Conservation (phyloP, 352 stramenopile species). For the Phytophthora citrophthora region DNA sequence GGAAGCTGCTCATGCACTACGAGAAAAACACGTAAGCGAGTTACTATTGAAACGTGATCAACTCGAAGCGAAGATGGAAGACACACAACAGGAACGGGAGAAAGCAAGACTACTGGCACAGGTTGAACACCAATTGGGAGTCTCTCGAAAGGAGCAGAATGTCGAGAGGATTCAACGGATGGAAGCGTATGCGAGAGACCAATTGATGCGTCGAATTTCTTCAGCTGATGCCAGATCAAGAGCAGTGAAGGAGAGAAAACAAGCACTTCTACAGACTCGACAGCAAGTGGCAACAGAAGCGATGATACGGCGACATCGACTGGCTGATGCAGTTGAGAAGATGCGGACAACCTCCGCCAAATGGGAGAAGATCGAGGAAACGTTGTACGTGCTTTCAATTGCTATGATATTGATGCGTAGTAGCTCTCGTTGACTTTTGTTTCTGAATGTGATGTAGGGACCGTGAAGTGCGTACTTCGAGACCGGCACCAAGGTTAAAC, state of each 20-base stretch:
- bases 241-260: constrained; percentile 69
- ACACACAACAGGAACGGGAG: constrained; percentile 44
- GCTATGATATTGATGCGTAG: not conserved
- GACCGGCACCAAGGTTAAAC: constrained; percentile 20
- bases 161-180: constrained; percentile 79
- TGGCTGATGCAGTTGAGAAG: constrained; percentile 71
- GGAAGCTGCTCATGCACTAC: constrained; percentile 52
- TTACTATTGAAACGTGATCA: constrained; percentile 54
- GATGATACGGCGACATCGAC: constrained; percentile 72
- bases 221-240: constrained; percentile 65
- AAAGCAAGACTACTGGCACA: constrained; percentile 52
- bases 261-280: constrained; percentile 57
- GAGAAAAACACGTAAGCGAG: constrained; percentile 42
- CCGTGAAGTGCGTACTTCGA: constrained; percentile 8
- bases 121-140: constrained; percentile 60
- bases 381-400: constrained; percentile 62
- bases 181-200: constrained; percentile 68
- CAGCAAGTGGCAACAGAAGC: constrained; percentile 71
- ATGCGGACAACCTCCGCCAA: constrained; percentile 61
- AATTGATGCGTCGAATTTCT: constrained; percentile 61
- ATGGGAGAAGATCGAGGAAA: constrained; percentile 84
- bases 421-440: constrained; percentile 17
- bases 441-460: constrained; percentile 20
- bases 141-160: constrained; percentile 71
- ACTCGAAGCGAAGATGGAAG: constrained; percentile 41